Conservation (phyloP, 805 yeast genomes). For the Lipomyces starkeyi region DNA sequence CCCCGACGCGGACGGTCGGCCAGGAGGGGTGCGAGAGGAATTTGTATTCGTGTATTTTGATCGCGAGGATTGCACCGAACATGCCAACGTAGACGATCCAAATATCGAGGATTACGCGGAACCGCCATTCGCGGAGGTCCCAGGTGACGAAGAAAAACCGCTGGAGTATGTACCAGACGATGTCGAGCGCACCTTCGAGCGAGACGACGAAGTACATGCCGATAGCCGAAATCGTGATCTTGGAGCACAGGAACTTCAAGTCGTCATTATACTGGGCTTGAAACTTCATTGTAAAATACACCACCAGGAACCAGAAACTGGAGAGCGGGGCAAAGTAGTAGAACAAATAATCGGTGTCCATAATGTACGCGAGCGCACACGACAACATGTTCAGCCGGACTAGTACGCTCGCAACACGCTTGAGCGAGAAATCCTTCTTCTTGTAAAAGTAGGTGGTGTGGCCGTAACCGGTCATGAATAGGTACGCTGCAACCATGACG, state of each 20-base stretch:
- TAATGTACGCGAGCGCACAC: constrained; percentile 38
- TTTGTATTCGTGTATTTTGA: constrained; percentile 32
- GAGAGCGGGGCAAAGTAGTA: constrained; percentile 42
- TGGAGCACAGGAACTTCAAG: constrained; percentile 28
- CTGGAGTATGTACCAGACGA: constrained; percentile 33
- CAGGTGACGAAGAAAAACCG: constrained; percentile 38
- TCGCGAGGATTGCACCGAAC: constrained; percentile 38
- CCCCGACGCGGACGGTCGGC: constrained; percentile 29
- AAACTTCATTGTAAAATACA: constrained; percentile 38
- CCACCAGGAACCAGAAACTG: constrained; percentile 40
- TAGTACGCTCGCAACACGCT: constrained; percentile 39
- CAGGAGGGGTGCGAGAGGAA: constrained; percentile 27
- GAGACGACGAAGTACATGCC: constrained; percentile 26
- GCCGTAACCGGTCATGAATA: constrained; percentile 42
- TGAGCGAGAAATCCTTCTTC: constrained; percentile 39
- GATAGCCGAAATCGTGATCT: constrained; percentile 32
- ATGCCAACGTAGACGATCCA: constrained; percentile 40
- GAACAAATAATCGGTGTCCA: constrained; percentile 41
- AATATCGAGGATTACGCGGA: constrained; percentile 39
- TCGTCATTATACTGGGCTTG: constrained; percentile 32
- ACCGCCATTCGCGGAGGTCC: constrained; percentile 41
- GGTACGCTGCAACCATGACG: constrained; percentile 40
- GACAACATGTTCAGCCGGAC: constrained; percentile 39
- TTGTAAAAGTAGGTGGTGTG: constrained; percentile 39
- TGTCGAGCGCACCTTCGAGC: constrained; percentile 36